Conservation (phyloP, 1,284 basidiomycete species). For the Xerocomus cyaneibrunnescens region DNA sequence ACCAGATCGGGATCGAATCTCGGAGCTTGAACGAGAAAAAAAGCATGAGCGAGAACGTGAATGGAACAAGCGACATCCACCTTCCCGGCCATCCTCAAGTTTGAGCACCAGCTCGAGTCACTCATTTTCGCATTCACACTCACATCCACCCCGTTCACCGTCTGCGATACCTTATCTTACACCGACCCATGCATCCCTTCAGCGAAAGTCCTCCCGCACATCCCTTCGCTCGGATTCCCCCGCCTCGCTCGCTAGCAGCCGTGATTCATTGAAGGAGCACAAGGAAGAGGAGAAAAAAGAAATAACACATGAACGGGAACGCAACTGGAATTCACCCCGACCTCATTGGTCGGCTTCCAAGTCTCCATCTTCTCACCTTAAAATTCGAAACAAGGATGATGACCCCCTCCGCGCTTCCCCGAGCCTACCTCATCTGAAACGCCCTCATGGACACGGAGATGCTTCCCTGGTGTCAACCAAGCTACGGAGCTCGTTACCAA, state of each 20-base stretch:
- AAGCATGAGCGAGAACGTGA: slow-evolving; percentile 48
- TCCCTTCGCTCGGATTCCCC: slow-evolving; percentile 44
- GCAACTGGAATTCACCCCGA: slow-evolving; percentile 61
- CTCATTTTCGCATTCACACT: slow-evolving; percentile 34
- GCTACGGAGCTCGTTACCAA: slow-evolving; percentile 1
- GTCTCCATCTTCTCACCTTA: slow-evolving; percentile 18
- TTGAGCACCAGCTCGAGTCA: slow-evolving; percentile 36
- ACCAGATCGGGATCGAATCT: slow-evolving; percentile 46
- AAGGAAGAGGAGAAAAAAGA: slow-evolving; percentile 39
- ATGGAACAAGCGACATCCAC: slow-evolving; percentile 52
- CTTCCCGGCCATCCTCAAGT: slow-evolving; percentile 32
- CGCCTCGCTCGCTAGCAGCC: slow-evolving; percentile 38
- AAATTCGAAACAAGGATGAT: slow-evolving; percentile 1
- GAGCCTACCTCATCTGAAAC: slow-evolving; percentile 17
- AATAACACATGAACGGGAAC: slow-evolving; percentile 43
- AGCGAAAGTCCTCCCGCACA: slow-evolving; percentile 30
- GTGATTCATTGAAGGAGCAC: slow-evolving; percentile 35
- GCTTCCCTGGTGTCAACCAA: slow-evolving; percentile 6
- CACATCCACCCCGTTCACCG: slow-evolving; percentile 37
- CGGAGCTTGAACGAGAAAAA: slow-evolving; percentile 43
- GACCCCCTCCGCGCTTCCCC: slow-evolving; percentile 20
- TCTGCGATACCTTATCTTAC: slow-evolving; percentile 35
- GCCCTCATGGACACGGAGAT: slow-evolving; percentile 13
- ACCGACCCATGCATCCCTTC: slow-evolving; percentile 36
- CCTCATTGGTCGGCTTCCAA: slow-evolving; percentile 45